Base-by-base conservation (phyloP, 176 grass and related monocot genomes). In the Themeda triandra region DNA sequence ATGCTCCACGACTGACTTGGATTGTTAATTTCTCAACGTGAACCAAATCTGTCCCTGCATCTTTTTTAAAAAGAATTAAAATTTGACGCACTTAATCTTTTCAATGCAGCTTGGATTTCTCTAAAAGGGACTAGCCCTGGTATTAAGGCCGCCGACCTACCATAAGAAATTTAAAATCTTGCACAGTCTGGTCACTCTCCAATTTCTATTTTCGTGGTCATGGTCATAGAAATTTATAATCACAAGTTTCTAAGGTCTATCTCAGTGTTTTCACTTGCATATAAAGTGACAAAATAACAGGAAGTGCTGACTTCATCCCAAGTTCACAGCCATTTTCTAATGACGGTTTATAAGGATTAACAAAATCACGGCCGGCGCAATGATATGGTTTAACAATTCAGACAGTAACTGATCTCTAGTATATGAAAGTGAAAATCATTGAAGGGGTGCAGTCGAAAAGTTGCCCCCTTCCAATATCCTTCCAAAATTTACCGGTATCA, bases 51-150 rank as follows among this genome's bases (percentile, higher is more conserved):
- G 6, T 69, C 81, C 17, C 14, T 19, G 53, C 13, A 29, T 27
- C 63, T 21, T 53, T 33, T 70, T 42, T 63, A 25, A 41, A 25
- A 25, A 35, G 14, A 15, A 71, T 44, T 42, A 11, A 77, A 81
- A 4, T 18, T 27, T 29, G 5, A 23, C 10, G 64, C 10, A 71
- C 24, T 69, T 75, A 8, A 42, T 76, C 54, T 78, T 86, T 86
- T 82, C 65, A 82, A 36, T 58, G 83, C 58, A 78, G 54, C 44
- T 80, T 82, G 78, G 78, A 86, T 82, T 85, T 90, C 54, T 82
- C 54, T 82, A 83, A 82, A 53, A 86, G 42, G 13, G 88, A 78
- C 73, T 27, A 86, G 42, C 72, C 28, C 25, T 86, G 45, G 11
- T 90, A 82, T 72, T 37, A 72, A 86, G 54, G 78, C 72, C 66